Evolutionary conservation across 1,284 basidiomycete species (phyloP), one percentile per base, ranked within the genome.

Genomic region (Austroboletus novae-zelandiae): DNA sequence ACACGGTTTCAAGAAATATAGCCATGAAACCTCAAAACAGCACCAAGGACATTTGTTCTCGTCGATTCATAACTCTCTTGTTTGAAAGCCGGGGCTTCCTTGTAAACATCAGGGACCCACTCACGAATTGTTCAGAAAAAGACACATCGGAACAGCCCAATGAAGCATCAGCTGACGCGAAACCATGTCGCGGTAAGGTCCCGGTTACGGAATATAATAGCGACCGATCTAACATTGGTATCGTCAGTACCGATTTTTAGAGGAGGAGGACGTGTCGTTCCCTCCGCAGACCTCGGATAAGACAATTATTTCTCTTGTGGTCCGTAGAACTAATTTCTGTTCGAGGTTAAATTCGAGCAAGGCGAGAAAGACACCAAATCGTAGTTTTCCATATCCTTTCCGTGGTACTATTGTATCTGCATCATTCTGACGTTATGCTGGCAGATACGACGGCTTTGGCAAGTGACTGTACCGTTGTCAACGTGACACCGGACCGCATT

Each of bases 21-120:
- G 29, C 37, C 49, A 48, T 39, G 43, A 35, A 47, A 50, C 20
- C 39, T 34, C 44, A 36, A 37, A 46, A 40, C 32, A 14, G 20
- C 14, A 51, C 31, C 43, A 42, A 46, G 29, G 13, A 14, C 25
- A 32, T 32, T 37, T 45, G 25, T 23, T 43, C 25, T 45, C 25
- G 18, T 35, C 47, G 48, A 50, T 43, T 52, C 50, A 60, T 50
- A 45, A 54, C 50, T 60, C 45, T 40, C 48, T 47, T 54, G 50
- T 66, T 66, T 63, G 53, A 67, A 66, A 53, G 40, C 61, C 61
- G 63, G 53, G 14, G 20, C 43, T 27, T 53, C 36, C 49, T 32
- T 45, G 54, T 36, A 51, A 43, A 43, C 52, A 36, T 47, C 43
- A 20, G 32, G 31, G 25, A 29, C 27, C 45, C 40, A 43, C 27